A percentile compares a stretch with the other conserved stretches of the same genome.
These are phyloP conservation scores for Calonectria hongkongensis DNA, from an alignment of 2,329 filamentous ascomycete species.

Conservation along the genomic window DNA sequence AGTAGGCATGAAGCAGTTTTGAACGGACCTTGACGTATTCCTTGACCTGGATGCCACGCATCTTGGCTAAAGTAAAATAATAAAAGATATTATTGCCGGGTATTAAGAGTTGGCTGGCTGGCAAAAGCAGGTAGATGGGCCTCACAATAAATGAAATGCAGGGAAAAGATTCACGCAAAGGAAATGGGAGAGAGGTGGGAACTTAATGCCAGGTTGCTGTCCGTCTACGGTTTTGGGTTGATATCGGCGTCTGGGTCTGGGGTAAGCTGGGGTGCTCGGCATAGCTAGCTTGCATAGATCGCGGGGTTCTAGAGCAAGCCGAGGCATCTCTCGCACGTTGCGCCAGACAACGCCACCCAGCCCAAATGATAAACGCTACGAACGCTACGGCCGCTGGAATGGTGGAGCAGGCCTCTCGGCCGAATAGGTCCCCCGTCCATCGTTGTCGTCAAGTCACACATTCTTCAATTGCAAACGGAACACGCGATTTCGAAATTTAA, in stretches of 20 bases:
- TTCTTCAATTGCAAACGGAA: constrained; percentile 19
- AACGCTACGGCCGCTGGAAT: constrained; percentile 53
- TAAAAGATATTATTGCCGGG: background rate
- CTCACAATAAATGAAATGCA: background rate
- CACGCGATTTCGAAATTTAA: constrained; percentile 1
- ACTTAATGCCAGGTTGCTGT: background rate
- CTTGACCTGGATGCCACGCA: constrained; percentile 84
- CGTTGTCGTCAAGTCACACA: background rate
- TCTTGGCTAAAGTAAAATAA: constrained; percentile 62
- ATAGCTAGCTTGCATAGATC: constrained; percentile 14
- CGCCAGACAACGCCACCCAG: constrained; percentile 37
- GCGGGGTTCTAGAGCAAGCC: constrained; percentile 14
- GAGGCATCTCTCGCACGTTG: constrained; percentile 4
- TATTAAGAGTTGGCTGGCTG: background rate
- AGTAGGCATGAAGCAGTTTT: background rate
- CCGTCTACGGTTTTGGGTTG: constrained; percentile 3
- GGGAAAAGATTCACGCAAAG: background rate
- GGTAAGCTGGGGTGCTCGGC: constrained; percentile 27
- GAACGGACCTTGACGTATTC: constrained; percentile 82
- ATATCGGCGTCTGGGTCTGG: constrained; percentile 23
- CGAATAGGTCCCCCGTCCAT: constrained; percentile 4
- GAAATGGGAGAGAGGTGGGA: background rate
- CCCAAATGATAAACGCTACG: constrained; percentile 58
- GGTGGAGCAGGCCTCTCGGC: constrained; percentile 9
- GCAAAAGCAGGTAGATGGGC: background rate